Evolutionary conservation across 169 alveolate genomes (phyloP), one percentile per base, ranked within the genome.

Genomic region (Plasmodium adleri): DNA sequence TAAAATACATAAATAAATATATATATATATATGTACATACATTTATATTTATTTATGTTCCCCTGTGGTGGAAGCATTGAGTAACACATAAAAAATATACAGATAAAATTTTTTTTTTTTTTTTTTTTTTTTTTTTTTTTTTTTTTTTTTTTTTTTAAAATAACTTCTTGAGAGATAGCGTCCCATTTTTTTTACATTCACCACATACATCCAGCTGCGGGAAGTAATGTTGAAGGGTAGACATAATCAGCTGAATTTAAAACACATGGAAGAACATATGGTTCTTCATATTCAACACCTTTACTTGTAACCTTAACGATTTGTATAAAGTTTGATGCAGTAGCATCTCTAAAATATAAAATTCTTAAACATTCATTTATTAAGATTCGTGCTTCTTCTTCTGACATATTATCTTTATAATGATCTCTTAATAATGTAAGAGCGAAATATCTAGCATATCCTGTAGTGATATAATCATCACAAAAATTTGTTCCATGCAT

Each of bases 401-500:
- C 88, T n/a, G 83, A 70, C 93, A 92, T 92, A 58, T 88, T 88
- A 49, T 92, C 93, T 63, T 64, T 85, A 49, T 78, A 92, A 22
- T 74, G 78, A 52, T 92, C 75, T 85, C 95, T 72, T 24, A 92
- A 74, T n/a, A 92, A 49, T 9, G 95, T 88, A 10, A 92, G 13
- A 28, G 93, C 95, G 49, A 88, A 86, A 59, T 92, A 92, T 15
- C 92, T 89, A 9, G 92, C 92, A 72, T 87, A 74, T 9, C 95
- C 95, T 5, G 92, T 88, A 12, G 93, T 92, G 5, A 92, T 74
- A 72, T 75, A 92, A 64, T 92, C 95, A 13, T 47, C 95, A 15
- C 71, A 45, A 58, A 88, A 92, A 22, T 90, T 71, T 7, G 95
- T 92, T 0, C 95, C 95, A 26, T 90, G 88, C 76, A 83, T 90